phyloP scores from a whole-genome alignment of 768 basidiomycete species.

The Botryobasidium botryosum region DNA sequence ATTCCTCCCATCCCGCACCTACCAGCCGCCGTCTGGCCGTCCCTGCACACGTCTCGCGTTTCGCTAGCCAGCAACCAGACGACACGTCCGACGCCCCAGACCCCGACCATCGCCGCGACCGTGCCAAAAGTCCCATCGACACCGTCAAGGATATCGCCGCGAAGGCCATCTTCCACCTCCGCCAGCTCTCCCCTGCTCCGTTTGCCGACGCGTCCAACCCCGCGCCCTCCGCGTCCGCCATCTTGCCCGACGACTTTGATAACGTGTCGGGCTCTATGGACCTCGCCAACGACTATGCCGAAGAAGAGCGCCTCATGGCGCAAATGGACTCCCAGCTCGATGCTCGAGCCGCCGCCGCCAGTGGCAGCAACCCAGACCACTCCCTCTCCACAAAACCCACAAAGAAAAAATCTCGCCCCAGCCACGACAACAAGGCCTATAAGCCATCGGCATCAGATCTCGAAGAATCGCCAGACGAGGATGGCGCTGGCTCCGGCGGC shows the following conservation, averaged over 20 bases:
- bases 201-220: background rate
- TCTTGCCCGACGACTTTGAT: background rate
- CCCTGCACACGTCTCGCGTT: background rate
- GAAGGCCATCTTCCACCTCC: constrained; percentile 28
- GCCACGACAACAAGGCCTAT: constrained; percentile 62
- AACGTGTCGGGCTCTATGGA: background rate
- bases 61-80: constrained; percentile 12
- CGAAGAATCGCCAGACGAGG: constrained; percentile 41
- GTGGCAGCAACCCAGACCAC: too few species aligned
- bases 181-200: background rate
- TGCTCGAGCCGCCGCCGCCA: background rate
- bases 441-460: constrained; percentile 46
- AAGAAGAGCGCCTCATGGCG: constrained; percentile 37
- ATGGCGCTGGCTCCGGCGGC: constrained; percentile 35
- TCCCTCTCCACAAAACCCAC: background rate
- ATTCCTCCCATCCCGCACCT: background rate
- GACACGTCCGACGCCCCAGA: constrained; percentile 36
- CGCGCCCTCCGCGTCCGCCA: constrained; percentile 29
- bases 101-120: constrained; percentile 36
- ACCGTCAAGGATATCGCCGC: constrained; percentile 28
- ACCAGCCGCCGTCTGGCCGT: background rate
- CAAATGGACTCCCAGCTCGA: constrained; percentile 3
- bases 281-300: constrained; percentile 38
- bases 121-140: constrained; percentile 56
- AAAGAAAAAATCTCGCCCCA: constrained; percentile 5